Conservation (phyloP, 1,284 basidiomycete species). For the Omphalotus olearius region DNA sequence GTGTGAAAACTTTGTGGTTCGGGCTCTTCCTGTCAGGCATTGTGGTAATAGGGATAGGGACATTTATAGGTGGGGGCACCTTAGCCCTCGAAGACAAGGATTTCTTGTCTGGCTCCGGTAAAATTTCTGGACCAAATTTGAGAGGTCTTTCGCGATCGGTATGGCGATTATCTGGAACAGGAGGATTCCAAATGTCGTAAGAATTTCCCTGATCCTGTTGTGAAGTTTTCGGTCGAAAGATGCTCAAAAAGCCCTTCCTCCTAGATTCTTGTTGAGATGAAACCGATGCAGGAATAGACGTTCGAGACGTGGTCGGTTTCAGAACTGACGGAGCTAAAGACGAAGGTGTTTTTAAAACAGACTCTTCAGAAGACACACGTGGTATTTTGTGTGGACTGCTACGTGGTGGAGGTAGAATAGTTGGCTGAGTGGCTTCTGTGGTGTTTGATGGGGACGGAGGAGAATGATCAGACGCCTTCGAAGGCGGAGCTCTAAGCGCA, state of each 20-base stretch:
- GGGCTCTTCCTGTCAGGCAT: conserved; percentile 32
- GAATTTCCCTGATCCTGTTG: conserved; percentile 9
- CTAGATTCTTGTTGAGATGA: conserved; percentile 28
- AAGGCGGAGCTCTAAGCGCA: not conserved
- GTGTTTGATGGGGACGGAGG: not conserved
- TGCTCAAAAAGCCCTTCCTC: conserved; percentile 32
- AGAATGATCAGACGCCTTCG: not conserved
- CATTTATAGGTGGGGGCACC: conserved; percentile 24
- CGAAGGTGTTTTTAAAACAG: conserved; percentile 49
- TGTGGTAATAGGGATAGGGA: conserved; percentile 19
- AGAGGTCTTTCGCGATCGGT: not conserved
- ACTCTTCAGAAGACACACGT: conserved; percentile 34
- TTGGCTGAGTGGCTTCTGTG: conserved; percentile 4
- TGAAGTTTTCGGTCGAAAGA: conserved; percentile 23
- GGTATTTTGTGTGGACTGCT: conserved; percentile 8
- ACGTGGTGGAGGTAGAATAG: not conserved
- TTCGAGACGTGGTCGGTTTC: conserved; percentile 32
- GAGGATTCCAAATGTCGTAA: conserved; percentile 27
- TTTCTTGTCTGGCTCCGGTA: conserved; percentile 5
- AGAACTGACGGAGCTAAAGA: conserved; percentile 42
- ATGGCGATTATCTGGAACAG: conserved; percentile 14
- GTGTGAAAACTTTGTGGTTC: conserved; percentile 47
- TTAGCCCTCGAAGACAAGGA: conserved; percentile 21
- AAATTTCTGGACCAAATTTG: not conserved
- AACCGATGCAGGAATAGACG: conserved; percentile 32